Percentiles rank a stretch among this genome's conserved stretches.
Evolutionary conservation across 2,329 filamentous ascomycete genomes (phyloP).

Genomic region (Chaetothyriales sp.): DNA sequence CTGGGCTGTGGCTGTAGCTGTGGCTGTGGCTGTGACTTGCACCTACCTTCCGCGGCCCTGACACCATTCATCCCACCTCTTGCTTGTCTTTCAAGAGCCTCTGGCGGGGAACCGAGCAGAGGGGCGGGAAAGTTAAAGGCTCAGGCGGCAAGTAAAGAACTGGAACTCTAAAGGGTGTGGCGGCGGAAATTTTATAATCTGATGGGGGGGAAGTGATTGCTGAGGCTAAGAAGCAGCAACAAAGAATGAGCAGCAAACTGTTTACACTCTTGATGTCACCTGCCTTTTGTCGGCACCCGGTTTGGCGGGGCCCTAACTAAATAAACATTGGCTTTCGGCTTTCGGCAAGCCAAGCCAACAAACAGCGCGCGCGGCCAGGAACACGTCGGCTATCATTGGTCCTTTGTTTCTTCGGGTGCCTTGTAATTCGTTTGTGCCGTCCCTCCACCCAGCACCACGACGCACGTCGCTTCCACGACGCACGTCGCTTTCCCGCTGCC

Average conservation of each 20-base stretch:
- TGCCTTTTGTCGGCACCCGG: too few relatives aligned
- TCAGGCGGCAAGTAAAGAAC: background rate
- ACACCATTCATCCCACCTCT: background rate
- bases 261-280: background rate
- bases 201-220: background rate
- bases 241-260: background rate
- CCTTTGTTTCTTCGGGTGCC: too few relatives aligned
- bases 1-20: too few relatives aligned
- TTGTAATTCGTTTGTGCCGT: background rate
- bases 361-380: conserved; percentile 1
- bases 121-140: background rate
- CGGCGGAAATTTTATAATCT: background rate
- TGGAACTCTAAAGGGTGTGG: background rate
- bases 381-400: conserved; percentile 4
- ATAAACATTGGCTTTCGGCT: background rate
- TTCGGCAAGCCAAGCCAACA: background rate
- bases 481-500: too few relatives aligned
- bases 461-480: too few relatives aligned
- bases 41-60: background rate
- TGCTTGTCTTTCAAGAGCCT: background rate
- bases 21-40: background rate
- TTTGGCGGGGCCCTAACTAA: background rate
- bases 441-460: background rate
- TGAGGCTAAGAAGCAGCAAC: too few relatives aligned
- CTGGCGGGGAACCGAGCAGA: background rate